Base-by-base conservation (phyloP, 345 rosid genomes). In the Limnanthes douglasii region DNA sequence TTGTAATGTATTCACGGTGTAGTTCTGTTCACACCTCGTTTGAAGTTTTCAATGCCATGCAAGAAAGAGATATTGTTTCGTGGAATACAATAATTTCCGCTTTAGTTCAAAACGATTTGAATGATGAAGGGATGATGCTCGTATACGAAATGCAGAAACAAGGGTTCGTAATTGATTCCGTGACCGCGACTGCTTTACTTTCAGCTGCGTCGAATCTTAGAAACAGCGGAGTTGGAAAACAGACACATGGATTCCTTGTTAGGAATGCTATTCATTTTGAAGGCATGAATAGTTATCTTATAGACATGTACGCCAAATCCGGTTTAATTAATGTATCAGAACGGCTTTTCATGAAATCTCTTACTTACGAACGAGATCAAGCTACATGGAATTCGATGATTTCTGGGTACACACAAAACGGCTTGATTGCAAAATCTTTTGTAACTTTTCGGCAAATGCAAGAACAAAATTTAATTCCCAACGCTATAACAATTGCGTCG, bases 351-450 rank as follows among this genome's bases (percentile, higher is more conserved):
- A 65, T 53, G 61, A 54, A 42, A 27, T 49, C 50, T 21, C 30
- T 25, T 37, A 17, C 37, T 26, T 41, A 18, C 12, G 61, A 51
- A 41, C 51, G 59, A 56, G 94, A 86, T 66, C 86, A 68, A 42
- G 86, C 92, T 47, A 78, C 78, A 13, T 86, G 93, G 94, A 86
- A 86, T 51, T 65, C 94, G 26, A 75, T 81, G 82, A 56, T 86
- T 54, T 66, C 84, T 33, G 97, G 97, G 23, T 82, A 66, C 57
- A 62, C 79, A 0, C 94, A 78, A 50, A 73, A 78, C 44, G 82
- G 71, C 34, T 56, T 62, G 49, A 37, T 50, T 21, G 72, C 66
- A 37, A 82, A 81, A 45, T 72, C 77, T 9, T 68, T 81, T 41
- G 33, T 19, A 39, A 61, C 62, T 20, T 61, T 78, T 23, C 59